Evolutionary conservation across 1,284 basidiomycete species (phyloP), one percentile per base, ranked within the genome.

Genomic region (Mycena sp.): DNA sequence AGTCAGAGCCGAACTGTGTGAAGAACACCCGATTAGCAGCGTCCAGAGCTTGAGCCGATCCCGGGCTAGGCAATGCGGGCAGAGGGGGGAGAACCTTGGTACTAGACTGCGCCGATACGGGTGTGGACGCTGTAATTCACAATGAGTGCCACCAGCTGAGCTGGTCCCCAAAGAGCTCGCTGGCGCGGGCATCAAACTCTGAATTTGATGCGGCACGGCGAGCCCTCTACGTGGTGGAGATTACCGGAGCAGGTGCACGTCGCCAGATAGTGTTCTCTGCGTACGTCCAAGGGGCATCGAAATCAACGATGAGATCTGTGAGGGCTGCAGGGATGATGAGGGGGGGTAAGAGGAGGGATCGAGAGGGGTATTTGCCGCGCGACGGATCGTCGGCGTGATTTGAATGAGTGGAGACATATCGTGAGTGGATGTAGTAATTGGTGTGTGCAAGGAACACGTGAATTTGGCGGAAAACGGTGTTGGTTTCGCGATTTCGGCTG

Each of bases 401-500:
- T n/a, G n/a, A n/a, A n/a, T n/a, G n/a, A n/a, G n/a, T n/a, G n/a
- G 67, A 58, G 19, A 82, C 66, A 40, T 81, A 81, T n/a, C 6
- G 21, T 11, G 60, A 29, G 60, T 56, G 60, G 16, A 62, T 6
- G 12, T 40, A 29, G 35, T n/a, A 6, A 11, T 10, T 11, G 0
- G 61, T 60, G 2, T 7, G 16, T 1, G 26, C 40, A 3, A 17
- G 17, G 4, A 38, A 0, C 5, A 17, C 12, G 32, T 72, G 72
- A 1, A 76, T 62, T 2, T 74, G 54, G 6, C 64, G 65, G 69
- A 77, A 73, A 6, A 74, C 26, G 0, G 41, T 0, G 51, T 74
- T 69, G 54, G 70, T 69, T 7, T 58, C 25, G 0, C 1, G 6
- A 64, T 82, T 82, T 0, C 70, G 14, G 53, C 81, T 81, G 0